Evolutionary conservation across 75 land plant species (phyloP), one percentile per base, ranked within the genome.

Genomic region (Adiantum capillusveneris): DNA sequence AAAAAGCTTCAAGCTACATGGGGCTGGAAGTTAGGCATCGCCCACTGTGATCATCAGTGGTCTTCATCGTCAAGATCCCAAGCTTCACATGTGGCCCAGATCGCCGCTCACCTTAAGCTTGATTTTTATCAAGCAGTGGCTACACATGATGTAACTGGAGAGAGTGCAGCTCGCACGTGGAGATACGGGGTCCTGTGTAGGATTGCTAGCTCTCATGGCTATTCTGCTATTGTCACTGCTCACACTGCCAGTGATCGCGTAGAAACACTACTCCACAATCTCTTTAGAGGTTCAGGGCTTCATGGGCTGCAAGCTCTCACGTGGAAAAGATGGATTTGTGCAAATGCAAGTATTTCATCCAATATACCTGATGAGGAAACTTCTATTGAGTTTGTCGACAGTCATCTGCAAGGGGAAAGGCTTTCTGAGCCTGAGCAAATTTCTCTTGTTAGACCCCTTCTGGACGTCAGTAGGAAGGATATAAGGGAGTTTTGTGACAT

Each of bases 241-340:
- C 72, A 70, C 66, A 70, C 72, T 1, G 59, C 66, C 25, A 70
- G 59, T 56, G 72, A 70, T 39, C 52, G 66, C 1, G 72, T 70
- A n/a, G 66, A 70, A 57, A 70, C 66, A 1, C 53, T 70, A 1
- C 66, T 70, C 11, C 63, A 63, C 53, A 70, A 63, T 39, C 66
- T 63, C n/a, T 70, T 70, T 56, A 45, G 60, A 22, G 72, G 72
- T 29, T 31, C 60, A 12, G 72, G 72, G 5, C 59, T 63, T 20
- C 66, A 56, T 56, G 72, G 72, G 13, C 30, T 63, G 25, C 60
- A 63, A 13, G 63, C 72, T 9, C 66, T 70, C 19, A 56, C 72
- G 11, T 70, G 72, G 66, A 70, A 46, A 21, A 53, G 72, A 31
- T 24, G 27, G 29, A 14, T 27, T 0, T 2, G 12, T 9, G 37